Evolutionary conservation across 768 basidiomycete species (phyloP).

Genomic region (Amanita rimosa): DNA sequence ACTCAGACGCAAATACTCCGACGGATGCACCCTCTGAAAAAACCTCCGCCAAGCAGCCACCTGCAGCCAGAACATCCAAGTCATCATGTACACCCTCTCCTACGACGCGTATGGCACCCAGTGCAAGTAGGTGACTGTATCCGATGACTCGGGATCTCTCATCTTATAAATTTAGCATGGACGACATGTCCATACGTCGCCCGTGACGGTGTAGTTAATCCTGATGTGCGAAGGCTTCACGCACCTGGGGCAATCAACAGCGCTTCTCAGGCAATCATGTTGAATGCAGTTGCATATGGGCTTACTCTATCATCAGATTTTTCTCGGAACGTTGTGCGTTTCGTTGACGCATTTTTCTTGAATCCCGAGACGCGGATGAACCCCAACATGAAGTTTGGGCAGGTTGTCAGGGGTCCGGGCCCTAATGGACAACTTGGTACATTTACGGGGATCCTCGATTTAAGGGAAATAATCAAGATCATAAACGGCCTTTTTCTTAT

Average conservation of each 20-base stretch:
- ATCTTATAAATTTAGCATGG: constrained; percentile 31
- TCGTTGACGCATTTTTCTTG: constrained; percentile 49
- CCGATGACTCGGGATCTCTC: constrained; percentile 8
- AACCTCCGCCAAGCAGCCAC: constrained; percentile 22
- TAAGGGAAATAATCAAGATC: constrained; percentile 48
- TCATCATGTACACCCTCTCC: constrained; percentile 42
- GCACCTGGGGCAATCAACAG: constrained; percentile 42
- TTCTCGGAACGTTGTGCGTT: constrained; percentile 28
- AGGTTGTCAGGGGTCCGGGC: constrained; percentile 28
- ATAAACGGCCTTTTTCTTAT: constrained; percentile 41
- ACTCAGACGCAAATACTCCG: constrained; percentile 6
- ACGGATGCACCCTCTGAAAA: constrained; percentile 16
- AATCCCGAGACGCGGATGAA: constrained; percentile 47
- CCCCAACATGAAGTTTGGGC: constrained; percentile 49
- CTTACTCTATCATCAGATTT: constrained; percentile 29
- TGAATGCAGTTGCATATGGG: constrained; percentile 47
- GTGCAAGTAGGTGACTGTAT: constrained; percentile 33
- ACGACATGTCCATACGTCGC: constrained; percentile 42
- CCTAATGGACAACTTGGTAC: constrained; percentile 29
- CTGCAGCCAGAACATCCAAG: constrained; percentile 19
- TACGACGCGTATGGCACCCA: constrained; percentile 32
- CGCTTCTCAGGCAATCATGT: constrained; percentile 46
- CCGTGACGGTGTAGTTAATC: constrained; percentile 55
- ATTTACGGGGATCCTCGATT: constrained; percentile 47
- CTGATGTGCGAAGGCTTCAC: constrained; percentile 46